Conservation (phyloP, 1,284 basidiomycete genomes). For the Fomitiporia mediterranea region DNA sequence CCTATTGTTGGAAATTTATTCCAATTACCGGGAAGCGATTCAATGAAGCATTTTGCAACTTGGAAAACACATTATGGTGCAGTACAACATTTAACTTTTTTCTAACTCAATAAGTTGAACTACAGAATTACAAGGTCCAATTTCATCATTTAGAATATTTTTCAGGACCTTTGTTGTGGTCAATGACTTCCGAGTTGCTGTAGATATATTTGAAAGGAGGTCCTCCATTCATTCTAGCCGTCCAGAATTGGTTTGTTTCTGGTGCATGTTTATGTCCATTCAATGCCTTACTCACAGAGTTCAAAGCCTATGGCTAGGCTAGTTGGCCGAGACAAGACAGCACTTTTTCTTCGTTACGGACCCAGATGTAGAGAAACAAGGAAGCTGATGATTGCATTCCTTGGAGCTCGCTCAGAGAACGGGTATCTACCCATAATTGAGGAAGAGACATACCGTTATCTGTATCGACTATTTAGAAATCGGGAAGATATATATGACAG, state of each 20-base stretch:
- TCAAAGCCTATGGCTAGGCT: slow-evolving; percentile 8
- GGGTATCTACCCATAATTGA: neutral
- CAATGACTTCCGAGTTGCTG: slow-evolving; percentile 16
- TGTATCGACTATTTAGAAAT: neutral
- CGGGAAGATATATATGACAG: neutral
- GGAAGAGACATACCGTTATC: neutral
- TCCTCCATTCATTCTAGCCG: slow-evolving; percentile 19
- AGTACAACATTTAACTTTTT: too few species aligned
- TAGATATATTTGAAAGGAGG: slow-evolving; percentile 20
- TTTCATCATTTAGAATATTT: slow-evolving; percentile 19
- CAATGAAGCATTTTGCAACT: neutral
- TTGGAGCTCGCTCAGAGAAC: neutral
- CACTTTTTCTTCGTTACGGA: slow-evolving; percentile 3
- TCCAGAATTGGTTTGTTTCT: slow-evolving; percentile 4
- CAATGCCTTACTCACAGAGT: neutral
- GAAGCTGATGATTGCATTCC: neutral
- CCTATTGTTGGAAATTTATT: slow-evolving; percentile 14
- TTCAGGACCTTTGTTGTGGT: slow-evolving; percentile 18
- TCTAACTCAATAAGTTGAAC: neutral
- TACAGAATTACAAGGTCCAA: neutral
- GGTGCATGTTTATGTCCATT: neutral
- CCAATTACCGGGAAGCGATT: neutral
- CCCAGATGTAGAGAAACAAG: neutral
- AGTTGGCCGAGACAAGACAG: slow-evolving; percentile 3
- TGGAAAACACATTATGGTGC: neutral